Percentiles rank a stretch among this genome's conserved stretches.
phyloP scores from a whole-genome alignment of 2,329 filamentous ascomycete species.

The Ceratocystis destructans region DNA sequence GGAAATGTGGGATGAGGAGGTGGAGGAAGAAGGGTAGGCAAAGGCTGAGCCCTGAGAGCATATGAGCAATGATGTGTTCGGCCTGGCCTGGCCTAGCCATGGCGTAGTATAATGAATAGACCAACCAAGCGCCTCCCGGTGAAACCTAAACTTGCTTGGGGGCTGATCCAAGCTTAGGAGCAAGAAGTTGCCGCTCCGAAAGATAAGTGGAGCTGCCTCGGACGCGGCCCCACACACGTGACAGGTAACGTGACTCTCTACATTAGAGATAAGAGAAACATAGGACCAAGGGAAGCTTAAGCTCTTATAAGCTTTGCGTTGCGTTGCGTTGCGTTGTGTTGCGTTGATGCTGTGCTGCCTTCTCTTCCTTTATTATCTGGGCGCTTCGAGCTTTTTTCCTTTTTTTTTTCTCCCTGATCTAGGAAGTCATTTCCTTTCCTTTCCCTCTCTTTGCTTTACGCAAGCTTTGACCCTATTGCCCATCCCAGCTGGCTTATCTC shows the following conservation, averaged over 20 bases:
- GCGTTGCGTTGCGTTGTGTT: not conserved
- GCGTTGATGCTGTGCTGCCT: not conserved
- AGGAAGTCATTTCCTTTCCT: not conserved
- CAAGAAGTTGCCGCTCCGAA: not conserved
- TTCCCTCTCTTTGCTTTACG: not conserved
- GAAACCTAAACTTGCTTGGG: too few species aligned
- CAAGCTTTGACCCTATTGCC: too few species aligned
- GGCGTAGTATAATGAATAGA: not conserved
- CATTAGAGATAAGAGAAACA: not conserved
- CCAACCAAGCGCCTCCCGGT: too few species aligned
- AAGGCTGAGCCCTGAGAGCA: not conserved
- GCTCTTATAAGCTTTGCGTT: not conserved
- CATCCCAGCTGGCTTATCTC: too few species aligned
- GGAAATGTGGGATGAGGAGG: constrained; percentile 70
- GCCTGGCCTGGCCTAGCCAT: not conserved
- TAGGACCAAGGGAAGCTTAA: too few species aligned
- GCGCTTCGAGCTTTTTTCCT: not conserved
- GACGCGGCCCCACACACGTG: not conserved
- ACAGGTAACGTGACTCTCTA: not conserved
- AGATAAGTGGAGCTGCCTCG: not conserved
- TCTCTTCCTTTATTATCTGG: not conserved
- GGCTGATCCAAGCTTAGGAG: too few species aligned
- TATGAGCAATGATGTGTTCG: not conserved
- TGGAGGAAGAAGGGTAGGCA: constrained; percentile 41
- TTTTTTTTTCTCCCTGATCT: constrained; percentile 4